phyloP scores from a whole-genome alignment of 169 alveolate species.

The Plasmodium relictum region DNA sequence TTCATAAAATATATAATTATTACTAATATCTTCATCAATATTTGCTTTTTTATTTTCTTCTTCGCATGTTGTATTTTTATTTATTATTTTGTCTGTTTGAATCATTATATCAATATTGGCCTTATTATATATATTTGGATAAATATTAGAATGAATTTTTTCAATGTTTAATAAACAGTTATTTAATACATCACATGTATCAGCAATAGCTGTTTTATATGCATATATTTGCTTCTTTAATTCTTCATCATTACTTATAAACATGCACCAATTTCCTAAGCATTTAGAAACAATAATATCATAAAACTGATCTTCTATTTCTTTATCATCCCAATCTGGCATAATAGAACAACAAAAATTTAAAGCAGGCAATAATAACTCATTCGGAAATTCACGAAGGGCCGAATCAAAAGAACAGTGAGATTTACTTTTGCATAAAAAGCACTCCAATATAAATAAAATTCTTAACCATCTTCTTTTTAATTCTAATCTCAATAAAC shows the following conservation, averaged over 20 bases:
- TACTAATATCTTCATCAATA: conserved; percentile 21
- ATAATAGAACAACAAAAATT: conserved; percentile 79
- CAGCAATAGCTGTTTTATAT: conserved; percentile 81
- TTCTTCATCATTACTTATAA: conserved; percentile 76
- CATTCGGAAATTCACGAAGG: conserved; percentile 81
- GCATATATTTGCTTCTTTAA: conserved; percentile 82
- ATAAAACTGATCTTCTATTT: conserved; percentile 81
- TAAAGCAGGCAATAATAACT: conserved; percentile 81
- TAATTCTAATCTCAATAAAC: conserved; percentile 53
- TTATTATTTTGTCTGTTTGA: not conserved
- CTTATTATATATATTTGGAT: conserved; percentile 57
- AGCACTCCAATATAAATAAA: conserved; percentile 80
- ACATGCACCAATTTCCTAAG: conserved; percentile 85
- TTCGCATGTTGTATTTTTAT: not conserved
- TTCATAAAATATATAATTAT: conserved; percentile 32
- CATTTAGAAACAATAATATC: conserved; percentile 83
- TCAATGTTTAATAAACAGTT: conserved; percentile 61
- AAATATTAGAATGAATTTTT: conserved; percentile 16
- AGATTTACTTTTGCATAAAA: conserved; percentile 79
- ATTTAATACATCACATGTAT: conserved; percentile 75
- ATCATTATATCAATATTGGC: conserved; percentile 17
- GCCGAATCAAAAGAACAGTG: conserved; percentile 81
- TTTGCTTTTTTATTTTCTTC: not conserved
- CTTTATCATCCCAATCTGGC: conserved; percentile 80
- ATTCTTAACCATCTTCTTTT: conserved; percentile 86